Evolutionary conservation across 2,329 filamentous ascomycete genomes (phyloP), one percentile per base, ranked within the genome.

Genomic region (Colletotrichum eleusines): DNA sequence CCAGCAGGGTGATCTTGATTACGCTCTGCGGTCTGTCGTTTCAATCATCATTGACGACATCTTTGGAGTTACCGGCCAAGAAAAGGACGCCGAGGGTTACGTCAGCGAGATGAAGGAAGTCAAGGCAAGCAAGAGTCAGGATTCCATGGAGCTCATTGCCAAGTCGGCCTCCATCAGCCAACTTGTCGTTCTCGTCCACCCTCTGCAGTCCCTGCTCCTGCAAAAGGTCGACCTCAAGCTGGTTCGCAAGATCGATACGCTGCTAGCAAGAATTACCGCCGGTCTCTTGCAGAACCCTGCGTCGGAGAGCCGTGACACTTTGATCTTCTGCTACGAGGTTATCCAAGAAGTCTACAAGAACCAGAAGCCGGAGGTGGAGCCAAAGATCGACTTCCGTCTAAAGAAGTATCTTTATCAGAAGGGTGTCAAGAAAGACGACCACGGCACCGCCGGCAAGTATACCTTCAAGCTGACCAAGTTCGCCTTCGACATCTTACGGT

Each of bases 61-160:
- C 16, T 99, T 99, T 77, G 97, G 97, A 38, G 89, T 90, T 7
- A 92, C 92, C 42, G 96, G 96, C 2, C 93, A 97, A 81, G 95
- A 99, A 78, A 99, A 99, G 81, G 96, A 99, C 76, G 95, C 95
- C 0, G 94, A 98, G 76, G 96, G 95, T 63, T 99, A 99, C 79
- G 91, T 92, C 66, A 97, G 91, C 78, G 93, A 95, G 80, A 98
- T 97, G 91, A 97, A 97, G 81, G 96, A 99, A 82, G 92, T 99
- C 67, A 98, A 97, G 84, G 96, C 93, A 80, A 98, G 93, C 85
- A 99, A 98, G 85, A 98, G 95, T 78, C 97, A 95, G 77, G 97
- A 99, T 78, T 97, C 96, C 0, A 97, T 98, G 91, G 95, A 98
- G 80, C 85, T 98, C 20, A 87, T 98, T 74, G 92, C 96, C 33